Conservation (phyloP, 225 moss, liverwort and hornwort species). For the Sphagnum contortum region DNA sequence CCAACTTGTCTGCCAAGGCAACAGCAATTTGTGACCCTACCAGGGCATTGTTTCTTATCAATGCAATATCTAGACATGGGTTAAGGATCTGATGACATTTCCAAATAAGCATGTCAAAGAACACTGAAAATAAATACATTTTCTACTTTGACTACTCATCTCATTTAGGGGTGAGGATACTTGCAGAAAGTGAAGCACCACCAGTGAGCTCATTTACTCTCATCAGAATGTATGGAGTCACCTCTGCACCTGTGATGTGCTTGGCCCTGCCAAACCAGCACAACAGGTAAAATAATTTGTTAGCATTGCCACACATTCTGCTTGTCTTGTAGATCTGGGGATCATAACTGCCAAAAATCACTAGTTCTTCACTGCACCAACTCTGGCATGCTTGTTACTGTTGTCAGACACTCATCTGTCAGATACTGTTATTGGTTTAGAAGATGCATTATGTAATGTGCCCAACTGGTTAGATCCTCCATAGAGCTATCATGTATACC, state of each 20-base stretch:
- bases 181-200: slow-evolving; percentile 74
- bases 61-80: slow-evolving; percentile 47
- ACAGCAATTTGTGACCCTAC: slow-evolving; percentile 63
- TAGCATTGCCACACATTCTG: too few relatives aligned
- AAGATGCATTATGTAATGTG: too few relatives aligned
- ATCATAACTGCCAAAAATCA: too few relatives aligned
- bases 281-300: neutral
- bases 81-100: slow-evolving; percentile 21
- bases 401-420: too few relatives aligned
- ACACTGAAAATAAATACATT: neutral
- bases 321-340: too few relatives aligned
- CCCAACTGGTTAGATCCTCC: too few relatives aligned
- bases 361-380: too few relatives aligned
- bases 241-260: slow-evolving; percentile 55
- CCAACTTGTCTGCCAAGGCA: slow-evolving; percentile 5
- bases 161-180: slow-evolving; percentile 41
- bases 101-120: neutral
- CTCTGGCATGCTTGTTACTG: too few relatives aligned
- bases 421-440: too few relatives aligned
- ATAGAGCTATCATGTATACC: too few relatives aligned
- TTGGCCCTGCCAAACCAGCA: slow-evolving; percentile 33
- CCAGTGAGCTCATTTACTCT: slow-evolving; percentile 83
- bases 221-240: slow-evolving; percentile 69
- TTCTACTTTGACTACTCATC: too few relatives aligned
- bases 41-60: slow-evolving; percentile 78